phyloP scores from a whole-genome alignment of 371 early-diverging fungal species.

The Thermomucor indicae-seudaticae region DNA sequence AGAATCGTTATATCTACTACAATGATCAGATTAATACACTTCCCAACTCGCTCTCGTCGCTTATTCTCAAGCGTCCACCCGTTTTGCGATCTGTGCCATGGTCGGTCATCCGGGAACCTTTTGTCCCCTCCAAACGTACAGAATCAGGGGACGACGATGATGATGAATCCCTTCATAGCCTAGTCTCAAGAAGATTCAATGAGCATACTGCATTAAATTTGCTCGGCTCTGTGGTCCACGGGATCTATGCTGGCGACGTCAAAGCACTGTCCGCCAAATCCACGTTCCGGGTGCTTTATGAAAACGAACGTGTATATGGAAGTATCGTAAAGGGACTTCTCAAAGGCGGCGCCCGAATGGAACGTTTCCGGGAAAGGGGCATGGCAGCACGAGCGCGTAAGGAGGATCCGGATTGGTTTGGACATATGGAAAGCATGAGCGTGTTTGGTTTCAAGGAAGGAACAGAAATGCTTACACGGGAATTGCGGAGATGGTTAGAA shows the following conservation, averaged over 20 bases:
- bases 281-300: constrained; percentile 63
- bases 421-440: constrained; percentile 56
- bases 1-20: constrained; percentile 80
- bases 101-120: constrained; percentile 45
- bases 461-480: constrained; percentile 65
- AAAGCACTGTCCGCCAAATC: constrained; percentile 72
- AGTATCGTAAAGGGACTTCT: constrained; percentile 50
- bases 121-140: constrained; percentile 13
- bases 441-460: constrained; percentile 83
- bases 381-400: constrained; percentile 34
- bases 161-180: constrained; percentile 50
- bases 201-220: constrained; percentile 42
- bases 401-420: constrained; percentile 54
- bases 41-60: constrained; percentile 46
- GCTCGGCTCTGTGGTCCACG: constrained; percentile 86
- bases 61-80: constrained; percentile 47
- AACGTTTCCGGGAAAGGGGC: constrained; percentile 33
- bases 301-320: constrained; percentile 64
- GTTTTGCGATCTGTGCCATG: constrained; percentile 44
- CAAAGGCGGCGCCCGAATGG: constrained; percentile 29
- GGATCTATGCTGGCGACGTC: constrained; percentile 91
- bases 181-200: constrained; percentile 80
- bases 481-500: constrained; percentile 47
- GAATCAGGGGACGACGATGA: constrained; percentile 71
- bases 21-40: constrained; percentile 61